Percentiles rank a stretch among this genome's conserved stretches.
Evolutionary conservation across 2,329 filamentous ascomycete genomes (phyloP).

Genomic region (Fusarium pseudograminearum): DNA sequence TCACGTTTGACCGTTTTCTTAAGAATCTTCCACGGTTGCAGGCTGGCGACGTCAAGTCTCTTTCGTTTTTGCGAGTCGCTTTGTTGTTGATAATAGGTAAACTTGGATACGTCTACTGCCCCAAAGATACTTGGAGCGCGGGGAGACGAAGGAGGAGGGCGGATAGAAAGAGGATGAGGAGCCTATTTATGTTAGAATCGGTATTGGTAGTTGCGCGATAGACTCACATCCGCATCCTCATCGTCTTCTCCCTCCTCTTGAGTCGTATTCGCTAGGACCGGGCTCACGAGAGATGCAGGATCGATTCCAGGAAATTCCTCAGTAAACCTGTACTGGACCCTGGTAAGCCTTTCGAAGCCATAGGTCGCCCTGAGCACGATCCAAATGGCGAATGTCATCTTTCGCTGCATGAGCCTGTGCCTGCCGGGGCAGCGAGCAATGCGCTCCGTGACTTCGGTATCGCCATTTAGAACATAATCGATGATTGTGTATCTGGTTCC

Average conservation of each 20-base stretch:
- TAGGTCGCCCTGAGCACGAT: neutral
- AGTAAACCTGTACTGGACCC: neutral
- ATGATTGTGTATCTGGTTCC: neutral
- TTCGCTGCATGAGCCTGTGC: neutral
- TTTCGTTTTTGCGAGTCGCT: neutral
- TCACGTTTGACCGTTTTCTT: neutral
- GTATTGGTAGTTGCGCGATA: neutral
- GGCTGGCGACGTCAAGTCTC: neutral
- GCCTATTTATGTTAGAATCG: neutral
- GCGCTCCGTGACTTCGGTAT: neutral
- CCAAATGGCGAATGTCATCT: constrained; percentile 5
- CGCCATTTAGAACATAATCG: neutral
- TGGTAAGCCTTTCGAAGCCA: neutral
- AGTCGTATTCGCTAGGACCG: neutral
- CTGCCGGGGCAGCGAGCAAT: neutral
- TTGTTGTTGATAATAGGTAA: neutral
- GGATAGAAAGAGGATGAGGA: neutral
- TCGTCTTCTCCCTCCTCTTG: neutral
- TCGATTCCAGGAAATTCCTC: neutral
- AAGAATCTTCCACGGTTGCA: neutral
- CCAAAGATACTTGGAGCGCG: constrained; percentile 1
- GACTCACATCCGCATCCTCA: neutral
- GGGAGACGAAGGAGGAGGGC: neutral
- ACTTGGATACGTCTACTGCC: neutral
- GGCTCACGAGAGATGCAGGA: neutral